Base-by-base conservation (phyloP, 148 eudicot genomes). In the Chenopodium berlandieri region DNA sequence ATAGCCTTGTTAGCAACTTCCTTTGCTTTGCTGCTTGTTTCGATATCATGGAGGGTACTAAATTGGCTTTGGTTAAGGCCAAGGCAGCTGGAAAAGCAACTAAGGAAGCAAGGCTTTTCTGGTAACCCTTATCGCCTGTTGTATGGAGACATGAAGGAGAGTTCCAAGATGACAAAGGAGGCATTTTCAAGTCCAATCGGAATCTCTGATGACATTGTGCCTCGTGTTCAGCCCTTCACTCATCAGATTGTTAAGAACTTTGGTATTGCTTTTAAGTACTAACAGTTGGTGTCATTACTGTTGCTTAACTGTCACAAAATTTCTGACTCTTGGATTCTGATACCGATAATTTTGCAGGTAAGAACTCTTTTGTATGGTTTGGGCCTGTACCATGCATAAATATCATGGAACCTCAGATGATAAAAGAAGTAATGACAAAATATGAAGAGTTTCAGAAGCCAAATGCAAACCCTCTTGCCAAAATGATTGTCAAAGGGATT, bases 381-480 rank as follows among this genome's bases (percentile, higher is more conserved):
- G 89, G 89, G 4, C 85, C 86, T 22, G 69, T 75, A 44, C 89
- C 89, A 31, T 70, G 83, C 71, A 69, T 86, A 44, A 84, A 74
- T 60, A 84, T 86, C 73, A 84, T 82, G 83, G 86, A 86, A 2
- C 85, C 82, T 34, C 80, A 71, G 68, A 79, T 84, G 85, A 79
- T 76, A 46, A 86, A 79, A 50, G 89, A 86, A 44, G 52, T 86
- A n/a, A 52, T 86, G 22, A 78, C 32, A 31, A 86, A 76, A 60
- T 84, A 84, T 48, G 85, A 84, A 9, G 85, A 86, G 12, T 86
- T 84, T 60, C 86, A 79, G 68, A 86, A 86, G 83, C 89, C 85
- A 9, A 76, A 79, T n/a, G 50, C 68, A n/a, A 84, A 86, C 77
- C 86, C 89, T 17, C 79, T 86, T 48, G 75, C 85, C 25, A 69